Evolutionary conservation across 208 protist species (phyloP), one percentile per base, ranked within the genome.

Genomic region (Trichomonas tenax): DNA sequence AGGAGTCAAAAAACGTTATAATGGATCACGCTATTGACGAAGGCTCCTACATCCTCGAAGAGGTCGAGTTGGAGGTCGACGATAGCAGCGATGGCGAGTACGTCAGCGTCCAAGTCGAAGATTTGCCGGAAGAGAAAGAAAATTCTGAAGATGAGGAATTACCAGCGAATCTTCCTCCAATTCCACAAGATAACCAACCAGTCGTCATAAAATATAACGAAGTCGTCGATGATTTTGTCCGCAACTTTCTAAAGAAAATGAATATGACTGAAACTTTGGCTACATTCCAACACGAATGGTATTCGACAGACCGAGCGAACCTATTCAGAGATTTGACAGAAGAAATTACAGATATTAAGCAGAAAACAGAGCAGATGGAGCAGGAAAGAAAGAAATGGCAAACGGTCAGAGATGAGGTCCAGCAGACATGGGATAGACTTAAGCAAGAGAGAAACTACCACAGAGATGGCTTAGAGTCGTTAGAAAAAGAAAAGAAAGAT

Each of bases 391-490:
- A 34, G 36, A 93, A 93, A 93, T 93, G 86, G 86, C 86, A 93
- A 93, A 93, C 41, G n/a, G 44, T 93, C 8, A 40, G 86, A 34
- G 86, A 93, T 34, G 86, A 93, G 51, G 86, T 93, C 21, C 86
- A 93, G 31, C 86, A 93, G 45, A 93, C 86, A 38, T 93, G 86
- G 86, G 86, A 93, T 51, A 23, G 86, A n/a, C n/a, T 93, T 34
- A 93, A 93, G 31, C 86, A 93, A 38, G 86, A 93, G 17, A 48
- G 86, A 93, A 93, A 93, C 38, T 93, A 93, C 31, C 86, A 93
- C 34, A 4, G 86, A 10, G 86, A 93, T 51, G 86, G 86, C 3
- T 31, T 93, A 0, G 14, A 93, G 3, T 38, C 86, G 14, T 44
- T 93, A 11, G 14, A 93, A 31, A 93, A 93, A 51, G 86, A 93